A percentile compares a stretch with the other conserved stretches of the same genome.
phyloP scores from a whole-genome alignment of 2,329 filamentous ascomycete species.

The Cercospora sp. region DNA sequence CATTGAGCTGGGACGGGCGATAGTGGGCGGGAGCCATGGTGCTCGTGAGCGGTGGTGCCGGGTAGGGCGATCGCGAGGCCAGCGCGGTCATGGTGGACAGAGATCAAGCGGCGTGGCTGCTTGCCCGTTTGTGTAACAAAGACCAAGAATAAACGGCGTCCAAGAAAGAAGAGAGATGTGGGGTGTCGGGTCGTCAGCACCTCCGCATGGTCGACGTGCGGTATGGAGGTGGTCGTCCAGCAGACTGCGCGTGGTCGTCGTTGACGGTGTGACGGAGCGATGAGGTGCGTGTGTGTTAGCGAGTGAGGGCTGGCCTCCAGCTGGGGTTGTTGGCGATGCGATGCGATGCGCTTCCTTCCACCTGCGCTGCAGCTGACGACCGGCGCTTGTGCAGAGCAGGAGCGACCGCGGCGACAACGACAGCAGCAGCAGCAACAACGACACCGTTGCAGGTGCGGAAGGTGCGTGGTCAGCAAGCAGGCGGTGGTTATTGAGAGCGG shows the following conservation, averaged over 20 bases:
- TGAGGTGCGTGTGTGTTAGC: not conserved
- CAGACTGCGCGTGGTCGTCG: not conserved
- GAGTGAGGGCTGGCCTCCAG: not conserved
- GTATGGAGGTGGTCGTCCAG: not conserved
- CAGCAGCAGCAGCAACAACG: not conserved
- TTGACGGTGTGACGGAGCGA: not conserved
- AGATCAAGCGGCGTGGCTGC: slow-evolving; percentile 6
- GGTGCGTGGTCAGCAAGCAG: not conserved
- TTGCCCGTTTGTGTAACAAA: slow-evolving; percentile 20
- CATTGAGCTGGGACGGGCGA: slow-evolving; percentile 28
- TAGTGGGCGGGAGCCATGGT: slow-evolving; percentile 33
- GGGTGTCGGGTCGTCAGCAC: not conserved
- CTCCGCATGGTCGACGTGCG: slow-evolving; percentile 12
- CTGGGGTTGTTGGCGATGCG: not conserved
- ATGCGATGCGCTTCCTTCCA: not conserved
- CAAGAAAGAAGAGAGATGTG: not conserved
- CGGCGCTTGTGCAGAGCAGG: slow-evolving; percentile 2
- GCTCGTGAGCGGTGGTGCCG: slow-evolving; percentile 47
- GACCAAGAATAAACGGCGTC: slow-evolving; percentile 1
- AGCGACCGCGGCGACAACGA: not conserved
- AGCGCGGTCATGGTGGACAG: slow-evolving; percentile 67
- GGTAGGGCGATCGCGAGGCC: slow-evolving; percentile 71
- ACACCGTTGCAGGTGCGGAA: not conserved
- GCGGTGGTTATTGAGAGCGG: not conserved
- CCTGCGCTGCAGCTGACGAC: not conserved